Evolutionary conservation across 805 yeast genomes (phyloP), one percentile per base, ranked within the genome.

Genomic region (Yarrowia deformans): DNA sequence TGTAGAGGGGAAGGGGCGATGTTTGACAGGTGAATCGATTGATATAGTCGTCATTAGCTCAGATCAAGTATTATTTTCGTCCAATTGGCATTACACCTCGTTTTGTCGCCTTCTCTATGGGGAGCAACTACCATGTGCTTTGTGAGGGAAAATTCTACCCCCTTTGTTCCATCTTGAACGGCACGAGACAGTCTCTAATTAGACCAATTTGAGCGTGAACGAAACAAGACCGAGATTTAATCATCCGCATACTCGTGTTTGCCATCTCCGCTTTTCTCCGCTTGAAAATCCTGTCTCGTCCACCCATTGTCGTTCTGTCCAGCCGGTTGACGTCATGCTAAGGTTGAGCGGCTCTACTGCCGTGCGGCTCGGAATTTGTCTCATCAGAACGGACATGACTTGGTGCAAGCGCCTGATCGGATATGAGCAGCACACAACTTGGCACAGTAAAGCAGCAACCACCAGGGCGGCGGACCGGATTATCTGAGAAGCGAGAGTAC

Each of bases 291-390:
- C 32, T 42, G 18, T 19, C 45, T 4, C 34, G 14, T 0, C n/a
- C 10, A 3, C 13, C 54, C 19, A 29, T 1, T 16, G 13, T 29
- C 1, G 9, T 14, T 7, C 13, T 19, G 3, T 13, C 18, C 18
- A 14, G 52, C 18, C 35, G 3, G 35, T 37, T 52, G 58, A 52
- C 43, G 58, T 52, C 58, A 52, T 52, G 43, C 58, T 35, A 54
- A 54, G 58, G 60, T 54, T 54, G 39, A 54, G 60, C 60, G 60
- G 60, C 60, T n/a, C 60, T 32, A 18, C 14, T 42, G 64, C 29
- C 49, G 42, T 56, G 64, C 64, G 64, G 64, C 64, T 56, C 49
- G 64, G 49, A 56, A 56, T 42, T 56, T 56, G 40, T 56, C 49
- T 42, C 48, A 29, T 34, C 18, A 19, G 29, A 23, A 16, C 7